A percentile compares a stretch with the other conserved stretches of the same genome.
These are phyloP conservation scores for Glebionis coronaria DNA, from an alignment of 129 eudicot species.

Conservation along the genomic window DNA sequence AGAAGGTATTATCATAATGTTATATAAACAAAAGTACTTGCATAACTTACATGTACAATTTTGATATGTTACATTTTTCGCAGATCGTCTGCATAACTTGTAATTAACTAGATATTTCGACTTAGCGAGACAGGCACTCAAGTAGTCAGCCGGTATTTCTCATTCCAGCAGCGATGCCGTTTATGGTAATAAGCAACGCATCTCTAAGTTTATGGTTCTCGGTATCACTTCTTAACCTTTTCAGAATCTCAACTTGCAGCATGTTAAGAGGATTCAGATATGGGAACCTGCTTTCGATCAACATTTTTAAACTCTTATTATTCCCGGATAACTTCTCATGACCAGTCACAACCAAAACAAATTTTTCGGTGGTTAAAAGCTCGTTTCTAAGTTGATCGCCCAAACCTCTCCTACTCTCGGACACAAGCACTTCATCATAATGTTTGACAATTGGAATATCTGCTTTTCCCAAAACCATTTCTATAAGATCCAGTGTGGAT, in stretches of 20 bases:
- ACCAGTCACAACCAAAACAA: constrained; percentile 60
- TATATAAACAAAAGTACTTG: not conserved
- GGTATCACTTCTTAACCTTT: constrained; percentile 71
- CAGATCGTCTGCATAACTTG: not conserved
- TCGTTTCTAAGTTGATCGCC: constrained; percentile 74
- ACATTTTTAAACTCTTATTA: constrained; percentile 57
- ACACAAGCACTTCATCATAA: constrained; percentile 69
- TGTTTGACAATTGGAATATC: constrained; percentile 73
- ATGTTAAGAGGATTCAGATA: constrained; percentile 81
- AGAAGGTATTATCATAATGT: too few relatives aligned
- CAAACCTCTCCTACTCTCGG: constrained; percentile 52
- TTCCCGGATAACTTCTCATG: constrained; percentile 76
- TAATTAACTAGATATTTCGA: not conserved
- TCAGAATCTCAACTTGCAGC: constrained; percentile 92
- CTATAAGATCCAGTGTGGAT: constrained; percentile 79
- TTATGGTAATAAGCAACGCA: constrained; percentile 82
- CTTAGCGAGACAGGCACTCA: not conserved
- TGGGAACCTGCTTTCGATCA: constrained; percentile 87
- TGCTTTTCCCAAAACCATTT: constrained; percentile 91
- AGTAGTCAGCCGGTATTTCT: constrained; percentile 72
- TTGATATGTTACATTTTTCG: not conserved
- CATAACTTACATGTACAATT: not conserved
- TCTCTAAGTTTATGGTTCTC: constrained; percentile 73
- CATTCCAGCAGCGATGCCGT: constrained; percentile 98
- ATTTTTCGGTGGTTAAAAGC: constrained; percentile 56